Evolutionary conservation across 345 rosid species (phyloP).

Genomic region (Nephelium lappaceum): DNA sequence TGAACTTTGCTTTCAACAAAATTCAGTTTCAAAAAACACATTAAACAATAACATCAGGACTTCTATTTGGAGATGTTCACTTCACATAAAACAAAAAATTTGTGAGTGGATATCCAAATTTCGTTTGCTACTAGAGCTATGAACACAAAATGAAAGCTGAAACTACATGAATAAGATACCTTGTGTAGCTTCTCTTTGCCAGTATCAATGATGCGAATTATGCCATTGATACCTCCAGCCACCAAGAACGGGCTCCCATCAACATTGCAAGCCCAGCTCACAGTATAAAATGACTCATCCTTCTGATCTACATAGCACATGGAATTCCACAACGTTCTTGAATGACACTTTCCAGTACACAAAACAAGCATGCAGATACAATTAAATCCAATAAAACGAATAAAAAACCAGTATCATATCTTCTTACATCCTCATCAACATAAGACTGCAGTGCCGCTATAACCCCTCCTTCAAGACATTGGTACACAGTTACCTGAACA

Average conservation of each 20-base stretch:
- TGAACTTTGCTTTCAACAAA: neutral
- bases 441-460: constrained; percentile 81
- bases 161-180: constrained; percentile 39
- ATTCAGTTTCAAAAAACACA: neutral
- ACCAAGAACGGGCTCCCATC: constrained; percentile 71
- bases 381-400: constrained; percentile 9
- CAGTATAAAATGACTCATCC: constrained; percentile 94
- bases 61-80: neutral
- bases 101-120: neutral
- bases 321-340: constrained; percentile 38
- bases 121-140: neutral
- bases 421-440: constrained; percentile 90
- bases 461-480: constrained; percentile 91
- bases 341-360: constrained; percentile 23
- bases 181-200: constrained; percentile 78
- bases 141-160: neutral
- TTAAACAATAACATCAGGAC: neutral
- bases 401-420: neutral
- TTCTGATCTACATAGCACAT: constrained; percentile 76
- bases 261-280: constrained; percentile 82
- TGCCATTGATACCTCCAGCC: constrained; percentile 92
- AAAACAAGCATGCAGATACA: neutral
- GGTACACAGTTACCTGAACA: constrained; percentile 84
- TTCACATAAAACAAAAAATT: neutral
- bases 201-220: constrained; percentile 84